Conservation (phyloP, 2,329 filamentous ascomycete genomes). For the Xenosphaeropsis pyriputrescens region DNA sequence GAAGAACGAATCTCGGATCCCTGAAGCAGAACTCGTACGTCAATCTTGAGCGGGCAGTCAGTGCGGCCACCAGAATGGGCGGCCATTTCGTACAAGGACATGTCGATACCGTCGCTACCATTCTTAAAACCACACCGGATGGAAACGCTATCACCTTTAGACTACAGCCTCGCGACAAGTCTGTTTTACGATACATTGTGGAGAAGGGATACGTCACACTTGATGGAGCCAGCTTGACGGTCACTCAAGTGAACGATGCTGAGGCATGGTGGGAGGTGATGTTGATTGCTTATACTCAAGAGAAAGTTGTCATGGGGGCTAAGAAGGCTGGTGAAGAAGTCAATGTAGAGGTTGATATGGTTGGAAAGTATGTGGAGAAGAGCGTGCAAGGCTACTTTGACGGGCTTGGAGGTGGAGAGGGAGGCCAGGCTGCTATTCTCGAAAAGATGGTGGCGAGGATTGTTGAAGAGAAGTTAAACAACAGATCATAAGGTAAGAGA, state of each 20-base stretch:
- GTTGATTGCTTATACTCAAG: constrained; percentile 94
- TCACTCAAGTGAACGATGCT: constrained; percentile 71
- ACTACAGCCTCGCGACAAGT: constrained; percentile 54
- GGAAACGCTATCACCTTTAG: constrained; percentile 85
- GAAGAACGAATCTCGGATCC: constrained; percentile 82
- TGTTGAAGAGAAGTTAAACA: constrained; percentile 33
- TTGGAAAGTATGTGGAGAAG: constrained; percentile 79
- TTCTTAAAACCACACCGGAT: constrained; percentile 60
- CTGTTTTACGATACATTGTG: constrained; percentile 73
- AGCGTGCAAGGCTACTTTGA: constrained; percentile 70
- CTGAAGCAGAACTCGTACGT: constrained; percentile 53
- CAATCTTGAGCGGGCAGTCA: constrained; percentile 89
- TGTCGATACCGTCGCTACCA: constrained; percentile 76
- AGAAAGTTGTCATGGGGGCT: constrained; percentile 50
- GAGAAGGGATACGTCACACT: constrained; percentile 94
- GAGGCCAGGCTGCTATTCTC: constrained; percentile 38
- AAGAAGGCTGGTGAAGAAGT: constrained; percentile 20
- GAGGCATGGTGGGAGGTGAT: constrained; percentile 89
- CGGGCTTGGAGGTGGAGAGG: constrained; percentile 31
- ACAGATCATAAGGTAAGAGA: background rate
- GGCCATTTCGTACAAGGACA: constrained; percentile 98
- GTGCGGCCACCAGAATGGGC: constrained; percentile 86
- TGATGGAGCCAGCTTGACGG: constrained; percentile 86
- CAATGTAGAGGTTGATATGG: constrained; percentile 23
- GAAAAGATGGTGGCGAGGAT: constrained; percentile 62